Percentiles rank a stretch among this genome's conserved stretches.
Evolutionary conservation across 2,329 filamentous ascomycete species (phyloP).

Genomic region (Neocucurbitaria cava): DNA sequence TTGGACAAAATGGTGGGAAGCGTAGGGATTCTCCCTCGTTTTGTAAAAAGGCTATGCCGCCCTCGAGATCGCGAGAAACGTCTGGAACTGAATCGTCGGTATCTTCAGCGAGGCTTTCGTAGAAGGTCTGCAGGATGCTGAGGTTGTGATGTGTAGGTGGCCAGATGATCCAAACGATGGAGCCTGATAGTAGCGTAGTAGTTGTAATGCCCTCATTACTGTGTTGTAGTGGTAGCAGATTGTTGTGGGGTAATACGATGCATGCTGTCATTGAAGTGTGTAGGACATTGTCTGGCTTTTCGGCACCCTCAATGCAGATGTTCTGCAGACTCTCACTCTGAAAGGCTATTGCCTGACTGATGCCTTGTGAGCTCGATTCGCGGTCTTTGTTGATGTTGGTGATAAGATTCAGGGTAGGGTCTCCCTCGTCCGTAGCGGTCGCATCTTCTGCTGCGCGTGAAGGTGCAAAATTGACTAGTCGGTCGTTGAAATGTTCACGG

Average conservation of each 20-base stretch:
- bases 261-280: conserved; percentile 4
- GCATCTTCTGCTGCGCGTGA: background rate
- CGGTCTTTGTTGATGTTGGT: conserved; percentile 6
- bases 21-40: conserved; percentile 16
- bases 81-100: background rate
- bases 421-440: background rate
- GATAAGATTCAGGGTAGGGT: conserved; percentile 8
- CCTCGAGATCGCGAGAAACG: conserved; percentile 10
- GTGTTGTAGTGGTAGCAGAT: conserved; percentile 18
- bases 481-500: conserved; percentile 4
- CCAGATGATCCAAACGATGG: conserved; percentile 31
- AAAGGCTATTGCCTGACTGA: conserved; percentile 7
- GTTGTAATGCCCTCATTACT: conserved; percentile 23
- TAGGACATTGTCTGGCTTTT: conserved; percentile 4
- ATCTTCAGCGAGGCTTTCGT: conserved; percentile 7
- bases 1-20: conserved; percentile 23
- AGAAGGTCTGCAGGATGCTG: conserved; percentile 9
- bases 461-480: conserved; percentile 1
- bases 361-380: background rate
- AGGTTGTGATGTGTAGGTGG: conserved; percentile 27
- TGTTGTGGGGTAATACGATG: conserved; percentile 11
- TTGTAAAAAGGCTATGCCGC: conserved; percentile 26
- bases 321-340: conserved; percentile 16
- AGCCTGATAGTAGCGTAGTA: conserved; percentile 22
- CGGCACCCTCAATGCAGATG: conserved; percentile 1